Percentiles rank a stretch among this genome's conserved stretches.
These are phyloP conservation scores for Aureobasidium sp. DNA, from an alignment of 2,329 filamentous ascomycete genomes.

Conservation along the genomic window DNA sequence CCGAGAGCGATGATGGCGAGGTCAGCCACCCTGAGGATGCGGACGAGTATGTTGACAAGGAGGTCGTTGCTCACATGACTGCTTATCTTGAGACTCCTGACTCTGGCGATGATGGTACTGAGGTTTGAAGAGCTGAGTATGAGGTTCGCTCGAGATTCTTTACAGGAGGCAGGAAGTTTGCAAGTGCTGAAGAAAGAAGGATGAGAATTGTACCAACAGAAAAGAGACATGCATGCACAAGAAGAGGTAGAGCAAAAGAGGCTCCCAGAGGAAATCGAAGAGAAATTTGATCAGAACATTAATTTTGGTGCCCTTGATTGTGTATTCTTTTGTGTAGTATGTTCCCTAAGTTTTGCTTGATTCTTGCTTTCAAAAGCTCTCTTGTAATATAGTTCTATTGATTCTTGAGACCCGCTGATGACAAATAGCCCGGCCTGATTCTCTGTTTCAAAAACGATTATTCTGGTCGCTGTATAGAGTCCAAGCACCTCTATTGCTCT, in stretches of 20 bases:
- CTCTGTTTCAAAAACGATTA: not conserved
- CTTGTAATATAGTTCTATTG: not conserved
- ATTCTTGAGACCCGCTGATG: not conserved
- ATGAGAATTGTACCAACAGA: not conserved
- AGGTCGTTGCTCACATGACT: not conserved
- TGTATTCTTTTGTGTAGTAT: not conserved
- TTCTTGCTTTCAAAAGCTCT: not conserved
- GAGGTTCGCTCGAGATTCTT: not conserved
- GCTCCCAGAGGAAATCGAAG: not conserved
- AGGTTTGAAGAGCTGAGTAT: not conserved
- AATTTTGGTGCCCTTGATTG: not conserved
- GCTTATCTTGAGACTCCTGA: not conserved
- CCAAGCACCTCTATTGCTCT: not conserved
- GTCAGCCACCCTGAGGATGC: constrained; percentile 45
- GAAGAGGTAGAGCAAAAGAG: not conserved
- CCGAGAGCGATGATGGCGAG: constrained; percentile 38
- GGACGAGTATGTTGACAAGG: constrained; percentile 22
- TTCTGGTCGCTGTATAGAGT: not conserved
- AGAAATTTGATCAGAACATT: not conserved
- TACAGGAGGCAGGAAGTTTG: not conserved
- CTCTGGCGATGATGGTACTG: not conserved
- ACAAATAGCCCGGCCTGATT: not conserved
- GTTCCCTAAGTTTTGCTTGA: not conserved
- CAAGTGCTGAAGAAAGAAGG: not conserved
- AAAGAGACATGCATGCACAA: not conserved